Evolutionary conservation across 768 basidiomycete genomes (phyloP).

Genomic region (Heimioporus sp.): DNA sequence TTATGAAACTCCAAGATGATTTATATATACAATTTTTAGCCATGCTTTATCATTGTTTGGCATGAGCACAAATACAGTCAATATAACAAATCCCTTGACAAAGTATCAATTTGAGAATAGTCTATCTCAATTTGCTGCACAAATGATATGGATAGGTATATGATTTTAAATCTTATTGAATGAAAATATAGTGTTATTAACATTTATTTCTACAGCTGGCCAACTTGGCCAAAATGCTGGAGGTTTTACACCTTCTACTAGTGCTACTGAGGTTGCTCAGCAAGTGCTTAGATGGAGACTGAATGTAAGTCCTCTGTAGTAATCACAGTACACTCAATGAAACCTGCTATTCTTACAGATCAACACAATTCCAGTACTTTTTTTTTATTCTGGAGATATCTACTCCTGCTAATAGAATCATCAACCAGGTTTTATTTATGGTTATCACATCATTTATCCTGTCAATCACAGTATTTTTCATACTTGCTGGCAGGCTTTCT

Average conservation of each 20-base stretch:
- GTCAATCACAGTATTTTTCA: not conserved
- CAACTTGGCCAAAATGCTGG: not conserved
- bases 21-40: not conserved
- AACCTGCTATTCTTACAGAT: not conserved
- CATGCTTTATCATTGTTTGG: not conserved
- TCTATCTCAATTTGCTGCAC: not conserved
- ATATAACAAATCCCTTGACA: too few species aligned
- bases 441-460: not conserved
- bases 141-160: not conserved
- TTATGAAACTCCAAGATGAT: too few species aligned
- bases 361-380: not conserved
- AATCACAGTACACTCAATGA: too few species aligned
- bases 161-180: too few species aligned
- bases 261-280: not conserved
- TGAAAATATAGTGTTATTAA: not conserved
- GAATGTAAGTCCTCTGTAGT: not conserved
- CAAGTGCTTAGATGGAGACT: not conserved
- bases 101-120: not conserved
- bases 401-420: too few species aligned
- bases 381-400: not conserved
- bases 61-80: not conserved
- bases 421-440: not conserved
- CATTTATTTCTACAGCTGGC: not conserved
- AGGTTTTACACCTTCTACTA: not conserved
- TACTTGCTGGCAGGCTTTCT: not conserved